A percentile compares a stretch with the other conserved stretches of the same genome.
These are phyloP conservation scores for Globisporangium nagaii DNA, from an alignment of 352 stramenopile genomes.

Conservation along the genomic window DNA sequence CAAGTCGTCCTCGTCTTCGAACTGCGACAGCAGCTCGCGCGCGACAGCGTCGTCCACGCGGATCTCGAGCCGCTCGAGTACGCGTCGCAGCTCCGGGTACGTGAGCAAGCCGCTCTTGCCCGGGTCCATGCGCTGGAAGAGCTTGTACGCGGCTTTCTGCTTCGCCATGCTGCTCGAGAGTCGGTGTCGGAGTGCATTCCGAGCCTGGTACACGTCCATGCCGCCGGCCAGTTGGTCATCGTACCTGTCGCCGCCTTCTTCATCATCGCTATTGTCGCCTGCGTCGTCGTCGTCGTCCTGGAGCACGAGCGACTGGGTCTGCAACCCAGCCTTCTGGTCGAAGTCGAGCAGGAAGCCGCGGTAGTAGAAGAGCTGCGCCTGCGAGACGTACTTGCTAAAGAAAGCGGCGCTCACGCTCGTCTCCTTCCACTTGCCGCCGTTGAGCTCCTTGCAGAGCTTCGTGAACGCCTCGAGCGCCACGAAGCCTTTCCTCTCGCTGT, in stretches of 20 bases:
- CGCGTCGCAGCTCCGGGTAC: slow-evolving; percentile 55
- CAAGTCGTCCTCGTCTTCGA: slow-evolving; percentile 51
- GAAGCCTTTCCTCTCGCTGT: slow-evolving; percentile 49
- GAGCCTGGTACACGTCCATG: slow-evolving; percentile 41
- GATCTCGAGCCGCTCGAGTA: slow-evolving; percentile 52
- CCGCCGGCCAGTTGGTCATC: background rate
- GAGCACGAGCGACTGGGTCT: slow-evolving; percentile 47
- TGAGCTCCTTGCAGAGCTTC: slow-evolving; percentile 33
- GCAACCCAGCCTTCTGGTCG: slow-evolving; percentile 38
- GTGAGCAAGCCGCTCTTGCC: slow-evolving; percentile 43
- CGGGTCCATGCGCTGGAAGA: slow-evolving; percentile 53
- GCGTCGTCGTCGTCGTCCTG: slow-evolving; percentile 44
- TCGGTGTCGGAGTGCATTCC: slow-evolving; percentile 43
- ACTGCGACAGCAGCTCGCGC: slow-evolving; percentile 35
- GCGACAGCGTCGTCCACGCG: slow-evolving; percentile 27
- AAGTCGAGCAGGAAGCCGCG: slow-evolving; percentile 65
- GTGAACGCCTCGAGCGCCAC: slow-evolving; percentile 36
- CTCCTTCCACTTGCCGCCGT: slow-evolving; percentile 26
- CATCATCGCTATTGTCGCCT: background rate
- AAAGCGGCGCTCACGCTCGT: slow-evolving; percentile 26
- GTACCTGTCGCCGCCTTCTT: background rate
- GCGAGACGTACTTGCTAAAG: slow-evolving; percentile 45
- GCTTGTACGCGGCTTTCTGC: slow-evolving; percentile 56
- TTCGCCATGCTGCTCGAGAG: slow-evolving; percentile 34
- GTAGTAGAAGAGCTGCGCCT: slow-evolving; percentile 53